phyloP scores from a whole-genome alignment of 345 rosid species.

The Eucalyptus albens region DNA sequence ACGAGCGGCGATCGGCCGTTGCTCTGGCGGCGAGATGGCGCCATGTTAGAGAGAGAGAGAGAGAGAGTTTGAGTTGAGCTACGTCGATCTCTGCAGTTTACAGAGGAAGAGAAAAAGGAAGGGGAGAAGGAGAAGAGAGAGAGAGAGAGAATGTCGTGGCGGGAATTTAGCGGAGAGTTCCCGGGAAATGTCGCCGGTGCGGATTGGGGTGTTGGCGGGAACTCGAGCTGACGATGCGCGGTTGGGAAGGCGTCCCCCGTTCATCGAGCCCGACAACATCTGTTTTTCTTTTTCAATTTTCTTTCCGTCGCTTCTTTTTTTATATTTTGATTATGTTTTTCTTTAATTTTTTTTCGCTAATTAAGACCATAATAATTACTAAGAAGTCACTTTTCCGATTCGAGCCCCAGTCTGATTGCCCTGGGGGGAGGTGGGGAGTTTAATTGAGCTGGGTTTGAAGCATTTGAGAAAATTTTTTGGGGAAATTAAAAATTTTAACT shows the following conservation, averaged over 20 bases:
- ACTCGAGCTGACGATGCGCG: neutral
- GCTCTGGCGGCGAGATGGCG: slow-evolving; percentile 58
- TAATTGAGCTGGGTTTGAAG: too few species aligned
- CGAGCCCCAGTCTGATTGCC: too few species aligned
- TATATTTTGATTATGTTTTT: neutral
- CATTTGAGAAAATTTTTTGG: too few species aligned
- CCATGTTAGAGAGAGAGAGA: slow-evolving; percentile 17
- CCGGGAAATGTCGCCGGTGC: neutral
- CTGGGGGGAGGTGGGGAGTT: too few species aligned
- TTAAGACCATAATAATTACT: neutral
- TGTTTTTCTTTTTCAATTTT: neutral
- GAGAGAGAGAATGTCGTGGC: neutral
- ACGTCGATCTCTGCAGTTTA: neutral
- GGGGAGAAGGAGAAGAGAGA: neutral
- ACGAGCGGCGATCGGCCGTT: slow-evolving; percentile 87
- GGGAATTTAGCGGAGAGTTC: neutral
- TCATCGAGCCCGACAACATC: neutral
- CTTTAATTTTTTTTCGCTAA: neutral
- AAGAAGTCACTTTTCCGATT: too few species aligned
- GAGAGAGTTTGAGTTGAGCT: neutral
- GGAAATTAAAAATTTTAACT: too few species aligned
- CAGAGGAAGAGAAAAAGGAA: neutral
- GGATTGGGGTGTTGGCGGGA: slow-evolving; percentile 4
- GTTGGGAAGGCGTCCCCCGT: neutral
- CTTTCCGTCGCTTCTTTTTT: neutral